These are phyloP conservation scores for Boletellus emodensis DNA, from an alignment of 768 basidiomycete species.

Conservation along the genomic window DNA sequence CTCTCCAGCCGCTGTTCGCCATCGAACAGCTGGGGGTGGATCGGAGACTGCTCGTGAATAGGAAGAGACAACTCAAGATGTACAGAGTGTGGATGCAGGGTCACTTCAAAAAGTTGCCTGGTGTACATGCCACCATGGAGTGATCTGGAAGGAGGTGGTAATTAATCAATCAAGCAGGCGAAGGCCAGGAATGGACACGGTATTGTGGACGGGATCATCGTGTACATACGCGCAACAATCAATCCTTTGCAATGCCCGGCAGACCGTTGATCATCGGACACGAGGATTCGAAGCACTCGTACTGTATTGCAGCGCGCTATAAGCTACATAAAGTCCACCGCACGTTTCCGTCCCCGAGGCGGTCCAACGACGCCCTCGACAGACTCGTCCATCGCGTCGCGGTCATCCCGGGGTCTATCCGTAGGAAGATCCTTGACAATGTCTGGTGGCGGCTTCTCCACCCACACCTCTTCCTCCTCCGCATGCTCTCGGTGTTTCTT, in stretches of 20 bases:
- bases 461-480: conserved; percentile 62
- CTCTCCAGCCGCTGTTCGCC: conserved; percentile 64
- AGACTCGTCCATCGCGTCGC: conserved; percentile 8
- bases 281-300: neutral
- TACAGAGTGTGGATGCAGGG: conserved; percentile 95
- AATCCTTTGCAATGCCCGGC: no score
- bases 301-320: neutral
- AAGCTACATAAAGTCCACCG: conserved; percentile 68
- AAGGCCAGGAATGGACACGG: neutral
- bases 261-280: neutral
- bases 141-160: neutral
- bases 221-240: no score
- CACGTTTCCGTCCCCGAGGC: conserved; percentile 55
- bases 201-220: no score
- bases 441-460: conserved; percentile 57
- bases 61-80: conserved; percentile 95
- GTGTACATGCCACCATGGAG: neutral
- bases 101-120: conserved; percentile 55
- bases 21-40: conserved; percentile 87
- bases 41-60: conserved; percentile 84
- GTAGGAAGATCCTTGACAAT: conserved; percentile 37
- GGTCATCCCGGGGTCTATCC: conserved; percentile 11
- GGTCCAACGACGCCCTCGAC: conserved; percentile 23
- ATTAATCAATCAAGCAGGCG: neutral
- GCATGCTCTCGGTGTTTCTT: conserved; percentile 38